phyloP scores from a whole-genome alignment of 257 asterid species.

The Petunia axillaris region DNA sequence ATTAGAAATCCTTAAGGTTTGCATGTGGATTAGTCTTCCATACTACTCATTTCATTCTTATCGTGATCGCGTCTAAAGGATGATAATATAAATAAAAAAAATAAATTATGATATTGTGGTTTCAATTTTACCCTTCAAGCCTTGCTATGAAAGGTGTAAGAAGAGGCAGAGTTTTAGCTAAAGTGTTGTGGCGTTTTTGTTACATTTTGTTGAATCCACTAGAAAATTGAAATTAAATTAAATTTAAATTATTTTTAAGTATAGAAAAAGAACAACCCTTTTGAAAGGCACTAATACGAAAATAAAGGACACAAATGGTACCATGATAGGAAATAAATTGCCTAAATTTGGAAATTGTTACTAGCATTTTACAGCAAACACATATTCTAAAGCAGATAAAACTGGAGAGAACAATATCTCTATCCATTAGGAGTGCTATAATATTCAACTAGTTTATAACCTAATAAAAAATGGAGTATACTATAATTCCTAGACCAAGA shows the following conservation, averaged over 20 bases:
- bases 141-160: neutral
- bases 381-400: neutral
- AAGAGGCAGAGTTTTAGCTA: neutral
- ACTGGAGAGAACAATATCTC: too few species aligned
- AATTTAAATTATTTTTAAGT: too few species aligned
- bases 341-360: too few species aligned
- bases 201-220: neutral
- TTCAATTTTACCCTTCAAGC: neutral
- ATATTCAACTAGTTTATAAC: neutral
- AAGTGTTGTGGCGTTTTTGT: neutral
- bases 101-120: neutral
- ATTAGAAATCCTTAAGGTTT: neutral
- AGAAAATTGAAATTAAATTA: neutral
- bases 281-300: too few species aligned
- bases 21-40: conserved; percentile 10
- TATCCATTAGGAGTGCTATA: neutral
- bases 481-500: neutral
- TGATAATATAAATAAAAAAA: neutral
- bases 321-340: too few species aligned
- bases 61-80: neutral
- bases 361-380: too few species aligned
- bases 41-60: neutral
- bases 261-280: too few species aligned
- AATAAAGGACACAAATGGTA: too few species aligned
- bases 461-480: neutral